Base-by-base conservation (phyloP, 768 basidiomycete genomes). In the Daedaleopsis nitida region DNA sequence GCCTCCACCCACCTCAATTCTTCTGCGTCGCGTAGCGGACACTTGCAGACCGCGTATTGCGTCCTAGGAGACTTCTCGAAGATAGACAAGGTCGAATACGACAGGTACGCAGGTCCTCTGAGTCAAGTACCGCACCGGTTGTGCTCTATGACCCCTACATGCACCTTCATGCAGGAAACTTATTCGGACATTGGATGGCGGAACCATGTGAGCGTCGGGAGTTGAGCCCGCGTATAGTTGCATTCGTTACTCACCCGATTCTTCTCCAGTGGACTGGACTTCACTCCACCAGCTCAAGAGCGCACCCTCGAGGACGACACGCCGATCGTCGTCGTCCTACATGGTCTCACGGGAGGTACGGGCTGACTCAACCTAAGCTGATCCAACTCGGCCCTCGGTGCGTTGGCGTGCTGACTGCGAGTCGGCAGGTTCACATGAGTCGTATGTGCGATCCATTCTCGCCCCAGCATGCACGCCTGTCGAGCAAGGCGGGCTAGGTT, bases 371-470 rank as follows among this genome's bases (percentile, higher is more conserved):
- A 32, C 27, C 27, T 32, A 32, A 32, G 59, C 72, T 47, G 32
- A 23, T 6, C 14, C 42, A 51, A 43, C 43, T n/a, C 34, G 56
- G 63, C 24, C 19, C 9, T 24, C 53, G 42, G 60, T 48, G 44
- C 24, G 21, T 24, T 57, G 19, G 17, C 21, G 37, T 48, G 60
- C 51, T 65, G 49, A 59, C 45, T 14, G 32, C 23, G 2, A 54
- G 35, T 42, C 45, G 59, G 55, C 64, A 93, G 92, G 92, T 42
- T 94, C 92, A 19, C 86, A 96, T 70, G 96, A 96, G 79, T 81
- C 88, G 19, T 98, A 97, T 69, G 91, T 97, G 47, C 81, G 94
- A 63, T 87, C 91, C 32, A 81, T 97, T 49, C 78, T 98, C 4
- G 82, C 84, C 52, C 88, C 85, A 60, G 89, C 88, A 14, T 88